A percentile compares a stretch with the other conserved stretches of the same genome.
Evolutionary conservation across 257 asterid species (phyloP).

Genomic region (Marsdenia floribunda): DNA sequence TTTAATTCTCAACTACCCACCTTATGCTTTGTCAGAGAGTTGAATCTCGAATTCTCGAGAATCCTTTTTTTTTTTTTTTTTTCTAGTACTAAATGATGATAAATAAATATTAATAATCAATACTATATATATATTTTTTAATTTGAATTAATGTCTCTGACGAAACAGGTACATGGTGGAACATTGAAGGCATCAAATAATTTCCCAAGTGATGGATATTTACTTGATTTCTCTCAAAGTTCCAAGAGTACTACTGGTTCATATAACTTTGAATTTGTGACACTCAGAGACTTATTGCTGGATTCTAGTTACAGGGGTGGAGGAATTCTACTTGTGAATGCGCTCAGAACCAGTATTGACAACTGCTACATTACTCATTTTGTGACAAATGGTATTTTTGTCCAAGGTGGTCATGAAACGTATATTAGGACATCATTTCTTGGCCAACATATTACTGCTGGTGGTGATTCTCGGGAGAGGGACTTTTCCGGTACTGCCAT

Average conservation of each 20-base stretch:
- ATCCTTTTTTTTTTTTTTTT: neutral
- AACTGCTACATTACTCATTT: constrained; percentile 78
- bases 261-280: constrained; percentile 61
- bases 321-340: constrained; percentile 58
- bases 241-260: constrained; percentile 19
- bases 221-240: constrained; percentile 58
- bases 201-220: constrained; percentile 55
- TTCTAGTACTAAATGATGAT: too few species aligned
- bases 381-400: constrained; percentile 59
- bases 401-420: constrained; percentile 72
- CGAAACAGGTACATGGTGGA: constrained; percentile 77
- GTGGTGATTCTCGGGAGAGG: constrained; percentile 57
- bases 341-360: constrained; percentile 67
- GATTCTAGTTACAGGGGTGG: constrained; percentile 74
- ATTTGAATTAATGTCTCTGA: neutral
- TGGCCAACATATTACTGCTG: constrained; percentile 83
- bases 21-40: neutral
- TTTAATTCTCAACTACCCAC: constrained; percentile 10
- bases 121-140: neutral
- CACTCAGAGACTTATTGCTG: constrained; percentile 59
- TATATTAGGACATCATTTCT: constrained; percentile 63
- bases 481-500: constrained; percentile 72
- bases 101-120: too few species aligned
- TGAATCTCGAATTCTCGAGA: neutral
- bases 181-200: constrained; percentile 62